phyloP scores from a whole-genome alignment of 192 early-diverging fungal species.

The Bifiguratus adelaidae region DNA sequence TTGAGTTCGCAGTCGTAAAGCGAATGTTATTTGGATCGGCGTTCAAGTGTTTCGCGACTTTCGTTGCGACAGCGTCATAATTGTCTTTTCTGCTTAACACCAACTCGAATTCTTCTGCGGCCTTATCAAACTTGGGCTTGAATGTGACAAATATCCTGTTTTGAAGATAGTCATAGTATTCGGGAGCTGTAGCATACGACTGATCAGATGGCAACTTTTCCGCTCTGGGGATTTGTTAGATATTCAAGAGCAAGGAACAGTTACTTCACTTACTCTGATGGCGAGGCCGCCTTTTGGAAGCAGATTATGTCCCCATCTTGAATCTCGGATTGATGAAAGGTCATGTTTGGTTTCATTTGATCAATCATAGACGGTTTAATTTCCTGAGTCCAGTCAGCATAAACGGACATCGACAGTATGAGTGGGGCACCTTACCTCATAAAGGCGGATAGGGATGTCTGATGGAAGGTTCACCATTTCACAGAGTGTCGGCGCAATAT shows the following conservation, averaged over 20 bases:
- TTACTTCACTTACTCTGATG: constrained; percentile 25
- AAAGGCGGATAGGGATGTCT: too few species aligned
- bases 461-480: constrained; percentile 40
- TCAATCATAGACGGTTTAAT: constrained; percentile 93
- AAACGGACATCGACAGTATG: not conserved
- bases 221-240: constrained; percentile 1
- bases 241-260: too few species aligned
- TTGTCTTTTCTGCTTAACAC: constrained; percentile 53
- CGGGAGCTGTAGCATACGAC: constrained; percentile 32
- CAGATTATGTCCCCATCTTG: constrained; percentile 92
- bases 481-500: constrained; percentile 44
- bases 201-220: constrained; percentile 25
- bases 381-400: constrained; percentile 55
- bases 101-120: constrained; percentile 28
- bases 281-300: constrained; percentile 52
- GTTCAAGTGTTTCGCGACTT: constrained; percentile 46
- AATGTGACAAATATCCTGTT: constrained; percentile 67
- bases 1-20: constrained; percentile 35
- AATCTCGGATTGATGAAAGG: constrained; percentile 71
- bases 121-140: constrained; percentile 35
- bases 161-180: constrained; percentile 70
- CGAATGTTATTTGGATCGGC: constrained; percentile 65
- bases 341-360: constrained; percentile 43
- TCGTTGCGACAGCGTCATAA: constrained; percentile 54
- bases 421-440: constrained; percentile 48